These are phyloP conservation scores for Phialophora verrucosa DNA, from an alignment of 2,329 filamentous ascomycete genomes.

Conservation along the genomic window DNA sequence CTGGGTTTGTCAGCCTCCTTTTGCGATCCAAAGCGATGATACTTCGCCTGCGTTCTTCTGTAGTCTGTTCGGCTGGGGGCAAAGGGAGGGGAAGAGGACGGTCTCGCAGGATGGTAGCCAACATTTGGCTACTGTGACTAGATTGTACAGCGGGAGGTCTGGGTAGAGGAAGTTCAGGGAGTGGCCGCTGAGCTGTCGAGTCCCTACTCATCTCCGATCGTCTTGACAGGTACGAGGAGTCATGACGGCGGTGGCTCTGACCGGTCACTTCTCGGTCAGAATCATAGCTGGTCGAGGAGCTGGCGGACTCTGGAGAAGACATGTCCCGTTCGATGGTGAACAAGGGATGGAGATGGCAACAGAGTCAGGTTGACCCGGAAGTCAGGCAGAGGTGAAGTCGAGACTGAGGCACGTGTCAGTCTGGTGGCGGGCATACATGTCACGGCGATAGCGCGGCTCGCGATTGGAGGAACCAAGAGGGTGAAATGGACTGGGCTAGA, in stretches of 20 bases:
- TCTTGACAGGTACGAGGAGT: constrained; percentile 9
- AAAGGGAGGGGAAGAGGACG: constrained; percentile 30
- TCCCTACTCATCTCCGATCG: constrained; percentile 12
- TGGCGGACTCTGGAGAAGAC: constrained; percentile 30
- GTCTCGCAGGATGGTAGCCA: constrained; percentile 25
- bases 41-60: constrained; percentile 34
- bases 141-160: constrained; percentile 15
- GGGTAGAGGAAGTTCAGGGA: constrained; percentile 15
- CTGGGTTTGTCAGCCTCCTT: constrained; percentile 49
- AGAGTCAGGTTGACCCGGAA: constrained; percentile 3
- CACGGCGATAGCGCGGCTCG: constrained; percentile 8
- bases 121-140: constrained; percentile 17
- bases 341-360: background rate
- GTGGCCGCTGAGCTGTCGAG: constrained; percentile 13
- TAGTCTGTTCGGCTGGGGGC: constrained; percentile 25
- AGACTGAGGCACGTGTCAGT: constrained; percentile 21
- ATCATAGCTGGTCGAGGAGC: constrained; percentile 26
- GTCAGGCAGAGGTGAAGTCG: constrained; percentile 1
- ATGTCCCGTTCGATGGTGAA: constrained; percentile 16
- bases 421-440: constrained; percentile 21
- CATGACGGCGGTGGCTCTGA: constrained; percentile 13
- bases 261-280: constrained; percentile 9
- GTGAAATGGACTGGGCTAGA: background rate
- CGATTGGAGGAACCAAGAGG: constrained; percentile 1
- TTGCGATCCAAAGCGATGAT: constrained; percentile 47